Evolutionary conservation across 768 basidiomycete genomes (phyloP), one percentile per base, ranked within the genome.

Genomic region (Leucocoprinus birnbaumii): DNA sequence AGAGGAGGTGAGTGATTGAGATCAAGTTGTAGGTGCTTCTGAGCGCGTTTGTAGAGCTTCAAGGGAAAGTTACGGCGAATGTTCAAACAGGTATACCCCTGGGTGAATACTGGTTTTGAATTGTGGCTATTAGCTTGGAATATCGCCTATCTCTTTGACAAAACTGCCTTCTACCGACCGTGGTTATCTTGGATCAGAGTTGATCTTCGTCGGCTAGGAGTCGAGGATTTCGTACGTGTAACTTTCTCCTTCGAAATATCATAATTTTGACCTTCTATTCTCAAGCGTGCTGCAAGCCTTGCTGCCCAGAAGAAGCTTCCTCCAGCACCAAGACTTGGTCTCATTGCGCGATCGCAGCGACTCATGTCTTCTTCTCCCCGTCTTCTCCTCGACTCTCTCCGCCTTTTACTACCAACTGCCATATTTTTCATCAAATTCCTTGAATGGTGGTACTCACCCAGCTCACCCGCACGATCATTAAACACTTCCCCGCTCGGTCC

Each of bases 381-480:
- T 47, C 68, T 86, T 41, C 62, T 89, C 8, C 76, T 94, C 27
- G 89, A 94, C 66, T 92, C 90, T 2, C 74, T 94, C 37, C 83
- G 86, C 56, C 72, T 91, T 45, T 76, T 91, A 44, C 80, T 94
- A 31, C 96, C 92, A 14, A 89, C 87, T 18, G 87, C 89, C 40
- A 94, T 99, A 56, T 96, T 99, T 70, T 90, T 92, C 66, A 77
- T 99, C 75, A 96, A 94, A 70, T 95, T 98, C 71, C 76, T 97
- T 44, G 94, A 98, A 71, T 99, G 97, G 94, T 99, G 96, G 94
- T 98, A 98, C 66, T 95, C 94, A 3, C 94, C 97, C 19, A 80
- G 81, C 42, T 97, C 92, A 10, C 94, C 89, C 3, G 91, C 89
- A 16, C 83, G 85, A 38, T 83, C 83, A n/a, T 71, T 91, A 51